These are phyloP conservation scores for Didymella glomerata DNA, from an alignment of 2,329 filamentous ascomycete genomes.

Conservation along the genomic window DNA sequence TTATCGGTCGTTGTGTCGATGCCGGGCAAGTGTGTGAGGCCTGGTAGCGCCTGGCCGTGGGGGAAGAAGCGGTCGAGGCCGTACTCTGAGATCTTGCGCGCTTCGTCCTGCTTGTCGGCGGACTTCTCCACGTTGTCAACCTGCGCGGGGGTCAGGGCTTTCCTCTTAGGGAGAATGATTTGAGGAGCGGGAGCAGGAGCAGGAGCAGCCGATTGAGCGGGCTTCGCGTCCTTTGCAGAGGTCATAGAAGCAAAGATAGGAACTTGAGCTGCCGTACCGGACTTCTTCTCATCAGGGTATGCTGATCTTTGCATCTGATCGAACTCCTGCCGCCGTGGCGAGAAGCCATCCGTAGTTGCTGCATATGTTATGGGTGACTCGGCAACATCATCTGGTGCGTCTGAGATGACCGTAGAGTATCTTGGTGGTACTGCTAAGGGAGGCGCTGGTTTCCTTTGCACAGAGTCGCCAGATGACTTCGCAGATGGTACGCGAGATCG, in stretches of 20 bases:
- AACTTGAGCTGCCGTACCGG: conserved; percentile 48
- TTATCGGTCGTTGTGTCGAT: conserved; percentile 15
- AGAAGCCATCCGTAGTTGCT: conserved; percentile 53
- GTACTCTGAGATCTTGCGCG: conserved; percentile 17
- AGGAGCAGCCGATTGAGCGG: conserved; percentile 37
- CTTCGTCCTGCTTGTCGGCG: conserved; percentile 32
- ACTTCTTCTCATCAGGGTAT: conserved; percentile 48
- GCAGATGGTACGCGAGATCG: conserved; percentile 39
- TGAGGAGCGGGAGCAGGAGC: conserved; percentile 39
- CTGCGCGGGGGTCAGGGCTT: conserved; percentile 56
- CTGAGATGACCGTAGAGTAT: conserved; percentile 56
- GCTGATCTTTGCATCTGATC: conserved; percentile 29
- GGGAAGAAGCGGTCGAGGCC: conserved; percentile 16
- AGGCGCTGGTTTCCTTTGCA: conserved; percentile 55
- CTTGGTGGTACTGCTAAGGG: conserved; percentile 53
- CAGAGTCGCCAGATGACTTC: conserved; percentile 41
- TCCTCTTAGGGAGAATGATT: conserved; percentile 55
- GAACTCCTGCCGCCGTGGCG: conserved; percentile 34
- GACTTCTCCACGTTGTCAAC: conserved; percentile 49
- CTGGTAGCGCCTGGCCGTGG: conserved; percentile 33
- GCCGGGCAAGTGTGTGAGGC: conserved; percentile 23
- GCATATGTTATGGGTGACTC: conserved; percentile 53
- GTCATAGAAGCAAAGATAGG: conserved; percentile 31
- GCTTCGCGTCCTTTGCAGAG: conserved; percentile 22
- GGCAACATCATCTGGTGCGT: conserved; percentile 45